Evolutionary conservation across 192 early-diverging fungal species (phyloP).

Genomic region (Linnemannia schmuckeri): DNA sequence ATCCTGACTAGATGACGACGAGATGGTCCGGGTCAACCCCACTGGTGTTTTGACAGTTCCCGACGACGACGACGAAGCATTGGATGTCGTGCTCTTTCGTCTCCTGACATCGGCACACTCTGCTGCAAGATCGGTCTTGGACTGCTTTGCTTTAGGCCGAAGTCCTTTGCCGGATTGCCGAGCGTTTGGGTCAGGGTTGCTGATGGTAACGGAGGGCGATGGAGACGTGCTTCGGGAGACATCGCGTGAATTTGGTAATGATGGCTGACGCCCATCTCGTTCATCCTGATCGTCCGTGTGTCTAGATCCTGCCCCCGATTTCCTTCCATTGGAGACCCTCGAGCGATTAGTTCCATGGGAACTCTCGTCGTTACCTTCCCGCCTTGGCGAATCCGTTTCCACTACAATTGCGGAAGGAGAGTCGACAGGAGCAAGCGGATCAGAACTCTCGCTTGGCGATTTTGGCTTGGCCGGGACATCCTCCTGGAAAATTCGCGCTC

Average conservation of each 20-base stretch:
- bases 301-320: conserved; percentile 9
- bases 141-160: conserved; percentile 36
- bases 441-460: conserved; percentile 30
- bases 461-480: conserved; percentile 55
- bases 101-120: conserved; percentile 42
- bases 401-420: conserved; percentile 18
- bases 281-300: conserved; percentile 30
- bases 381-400: not conserved
- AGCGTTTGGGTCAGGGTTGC: conserved; percentile 1
- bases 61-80: conserved; percentile 33
- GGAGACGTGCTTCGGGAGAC: conserved; percentile 48
- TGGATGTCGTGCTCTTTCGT: conserved; percentile 42
- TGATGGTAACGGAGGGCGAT: conserved; percentile 8
- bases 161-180: conserved; percentile 8
- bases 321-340: conserved; percentile 25
- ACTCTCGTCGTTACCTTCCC: conserved; percentile 18
- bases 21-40: conserved; percentile 35
- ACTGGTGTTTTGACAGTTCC: conserved; percentile 14
- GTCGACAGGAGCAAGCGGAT: not conserved
- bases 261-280: conserved; percentile 16
- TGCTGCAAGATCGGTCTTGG: conserved; percentile 36
- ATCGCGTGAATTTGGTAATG: conserved; percentile 40
- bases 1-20: conserved; percentile 51
- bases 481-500: conserved; percentile 76
- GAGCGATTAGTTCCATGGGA: not conserved